These are phyloP conservation scores for Tricholoma matsutake DNA, from an alignment of 768 basidiomycete species.

Conservation along the genomic window DNA sequence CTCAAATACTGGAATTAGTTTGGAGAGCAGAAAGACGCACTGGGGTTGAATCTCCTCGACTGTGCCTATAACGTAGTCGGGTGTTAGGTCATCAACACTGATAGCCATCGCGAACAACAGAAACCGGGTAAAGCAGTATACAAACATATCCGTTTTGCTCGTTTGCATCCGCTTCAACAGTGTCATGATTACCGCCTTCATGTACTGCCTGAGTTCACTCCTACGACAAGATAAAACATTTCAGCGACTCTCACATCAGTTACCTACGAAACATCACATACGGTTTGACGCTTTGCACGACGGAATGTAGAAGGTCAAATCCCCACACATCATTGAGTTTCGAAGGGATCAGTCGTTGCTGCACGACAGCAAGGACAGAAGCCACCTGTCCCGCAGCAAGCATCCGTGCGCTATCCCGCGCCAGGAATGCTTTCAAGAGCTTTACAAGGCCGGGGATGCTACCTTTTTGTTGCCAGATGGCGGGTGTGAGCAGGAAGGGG, in stretches of 20 bases:
- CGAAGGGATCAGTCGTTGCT: constrained; percentile 85
- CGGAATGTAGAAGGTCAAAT: constrained; percentile 81
- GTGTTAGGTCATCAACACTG: constrained; percentile 66
- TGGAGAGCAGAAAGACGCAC: constrained; percentile 40
- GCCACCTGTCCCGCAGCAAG: constrained; percentile 67
- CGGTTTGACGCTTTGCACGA: constrained; percentile 73
- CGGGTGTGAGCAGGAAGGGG: constrained; percentile 78
- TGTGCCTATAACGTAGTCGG: constrained; percentile 75
- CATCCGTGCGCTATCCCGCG: constrained; percentile 67
- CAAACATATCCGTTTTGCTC: constrained; percentile 86
- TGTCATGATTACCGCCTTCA: constrained; percentile 71
- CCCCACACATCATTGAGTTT: constrained; percentile 90
- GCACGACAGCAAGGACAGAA: constrained; percentile 80
- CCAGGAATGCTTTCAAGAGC: constrained; percentile 79
- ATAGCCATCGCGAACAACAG: constrained; percentile 74
- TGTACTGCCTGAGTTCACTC: constrained; percentile 62
- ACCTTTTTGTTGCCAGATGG: constrained; percentile 91
- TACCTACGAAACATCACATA: constrained; percentile 39
- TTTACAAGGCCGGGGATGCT: constrained; percentile 92
- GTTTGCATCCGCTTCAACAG: constrained; percentile 84
- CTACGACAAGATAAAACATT: constrained; percentile 32
- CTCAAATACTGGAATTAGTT: neutral
- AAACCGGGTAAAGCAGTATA: constrained; percentile 79
- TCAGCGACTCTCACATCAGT: neutral
- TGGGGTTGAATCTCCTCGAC: constrained; percentile 83